Conservation (phyloP, 2,329 filamentous ascomycete species). For the Ceratocystis albifundus region DNA sequence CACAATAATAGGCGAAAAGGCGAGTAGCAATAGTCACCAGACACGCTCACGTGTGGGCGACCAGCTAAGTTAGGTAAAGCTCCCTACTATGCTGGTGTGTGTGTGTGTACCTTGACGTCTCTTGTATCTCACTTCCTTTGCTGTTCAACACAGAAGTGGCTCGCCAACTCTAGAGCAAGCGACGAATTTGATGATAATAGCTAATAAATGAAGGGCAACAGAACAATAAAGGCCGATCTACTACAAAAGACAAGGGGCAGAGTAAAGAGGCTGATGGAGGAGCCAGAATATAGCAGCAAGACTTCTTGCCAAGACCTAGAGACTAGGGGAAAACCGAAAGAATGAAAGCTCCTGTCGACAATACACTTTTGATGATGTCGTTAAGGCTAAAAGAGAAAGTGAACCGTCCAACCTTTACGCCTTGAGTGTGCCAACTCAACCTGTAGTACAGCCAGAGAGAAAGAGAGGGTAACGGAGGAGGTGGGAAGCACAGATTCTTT, state of each 20-base stretch:
- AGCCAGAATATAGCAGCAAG: neutral
- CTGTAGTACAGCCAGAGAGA: conserved; percentile 7
- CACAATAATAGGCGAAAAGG: neutral
- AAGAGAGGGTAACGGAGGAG: neutral
- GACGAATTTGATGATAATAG: conserved; percentile 1
- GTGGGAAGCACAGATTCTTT: conserved; percentile 7
- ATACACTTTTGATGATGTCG: neutral
- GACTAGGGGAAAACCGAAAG: neutral
- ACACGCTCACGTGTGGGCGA: neutral
- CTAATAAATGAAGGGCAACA: neutral
- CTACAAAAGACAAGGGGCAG: conserved; percentile 9
- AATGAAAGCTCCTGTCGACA: neutral
- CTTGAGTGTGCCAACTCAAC: neutral
- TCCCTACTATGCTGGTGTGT: neutral
- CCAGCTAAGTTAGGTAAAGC: neutral
- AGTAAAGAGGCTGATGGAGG: neutral
- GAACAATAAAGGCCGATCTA: neutral
- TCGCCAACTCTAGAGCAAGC: neutral
- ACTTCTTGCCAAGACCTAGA: neutral
- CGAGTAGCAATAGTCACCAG: neutral
- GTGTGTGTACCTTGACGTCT: neutral
- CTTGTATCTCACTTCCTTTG: neutral
- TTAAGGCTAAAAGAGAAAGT: neutral
- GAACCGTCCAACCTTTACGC: conserved; percentile 2
- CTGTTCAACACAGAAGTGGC: conserved; percentile 2